phyloP scores from a whole-genome alignment of 2,329 filamentous ascomycete species.

The Chrysoporthe austroafricana region DNA sequence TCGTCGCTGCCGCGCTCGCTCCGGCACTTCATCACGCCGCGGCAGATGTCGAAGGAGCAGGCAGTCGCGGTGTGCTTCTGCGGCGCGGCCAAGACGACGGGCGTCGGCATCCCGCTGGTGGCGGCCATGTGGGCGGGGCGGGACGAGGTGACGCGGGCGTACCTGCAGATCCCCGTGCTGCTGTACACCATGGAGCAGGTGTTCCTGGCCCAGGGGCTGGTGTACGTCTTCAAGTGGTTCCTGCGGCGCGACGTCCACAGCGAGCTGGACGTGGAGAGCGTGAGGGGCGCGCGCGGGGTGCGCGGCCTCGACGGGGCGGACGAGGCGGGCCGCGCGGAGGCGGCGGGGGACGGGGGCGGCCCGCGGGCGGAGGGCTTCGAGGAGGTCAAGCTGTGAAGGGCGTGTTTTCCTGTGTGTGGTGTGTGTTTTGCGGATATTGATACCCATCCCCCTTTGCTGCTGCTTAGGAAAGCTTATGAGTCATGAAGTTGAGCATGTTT shows the following conservation, averaged over 20 bases:
- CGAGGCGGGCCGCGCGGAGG: neutral
- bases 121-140: constrained; percentile 68
- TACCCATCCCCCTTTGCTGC: neutral
- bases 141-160: constrained; percentile 56
- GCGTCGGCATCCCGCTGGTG: constrained; percentile 69
- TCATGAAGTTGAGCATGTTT: neutral
- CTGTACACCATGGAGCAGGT: constrained; percentile 64
- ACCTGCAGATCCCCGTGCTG: constrained; percentile 66
- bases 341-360: neutral
- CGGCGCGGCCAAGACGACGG: constrained; percentile 73
- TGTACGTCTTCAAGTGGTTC: constrained; percentile 53
- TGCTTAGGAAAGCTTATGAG: neutral
- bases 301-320: constrained; percentile 7
- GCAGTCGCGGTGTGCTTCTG: constrained; percentile 75
- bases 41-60: constrained; percentile 61
- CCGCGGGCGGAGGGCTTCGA: neutral
- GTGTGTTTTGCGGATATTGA: neutral
- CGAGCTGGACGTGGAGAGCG: constrained; percentile 29
- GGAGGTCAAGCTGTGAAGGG: neutral
- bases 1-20: constrained; percentile 36
- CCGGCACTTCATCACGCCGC: constrained; percentile 46
- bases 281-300: neutral
- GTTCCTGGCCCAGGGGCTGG: constrained; percentile 49
- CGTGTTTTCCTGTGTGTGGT: neutral
- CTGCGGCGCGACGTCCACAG: constrained; percentile 32